phyloP scores from a whole-genome alignment of 805 yeast species.

The Yarrowia sp. region DNA sequence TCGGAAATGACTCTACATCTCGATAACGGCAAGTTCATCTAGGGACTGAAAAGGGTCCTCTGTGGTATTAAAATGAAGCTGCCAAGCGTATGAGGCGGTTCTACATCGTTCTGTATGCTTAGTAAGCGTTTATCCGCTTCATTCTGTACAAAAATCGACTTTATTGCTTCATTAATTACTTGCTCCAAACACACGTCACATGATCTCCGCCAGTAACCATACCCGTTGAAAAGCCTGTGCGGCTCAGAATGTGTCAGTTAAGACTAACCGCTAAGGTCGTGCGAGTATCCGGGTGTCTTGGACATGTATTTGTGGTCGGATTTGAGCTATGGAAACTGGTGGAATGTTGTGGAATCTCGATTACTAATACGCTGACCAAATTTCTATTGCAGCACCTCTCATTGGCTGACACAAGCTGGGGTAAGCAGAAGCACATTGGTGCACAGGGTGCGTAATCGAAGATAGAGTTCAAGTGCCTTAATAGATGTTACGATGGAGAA shows the following conservation, averaged over 20 bases:
- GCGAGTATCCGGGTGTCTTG: neutral
- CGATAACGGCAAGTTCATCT: neutral
- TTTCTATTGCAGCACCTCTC: neutral
- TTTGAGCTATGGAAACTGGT: neutral
- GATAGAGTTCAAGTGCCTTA: neutral
- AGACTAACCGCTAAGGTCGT: constrained; percentile 9
- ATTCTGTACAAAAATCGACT: no score
- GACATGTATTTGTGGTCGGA: neutral
- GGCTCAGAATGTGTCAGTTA: neutral
- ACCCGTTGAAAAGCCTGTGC: neutral
- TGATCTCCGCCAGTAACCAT: constrained; percentile 10
- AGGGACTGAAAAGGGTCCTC: neutral
- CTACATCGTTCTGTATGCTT: neutral
- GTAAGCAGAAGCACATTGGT: neutral
- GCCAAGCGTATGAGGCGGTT: neutral
- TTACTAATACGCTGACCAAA: constrained; percentile 4
- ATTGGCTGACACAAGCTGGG: constrained; percentile 13
- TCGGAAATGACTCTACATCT: constrained; percentile 28
- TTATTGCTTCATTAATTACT: no score
- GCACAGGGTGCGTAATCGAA: neutral
- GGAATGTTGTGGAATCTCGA: neutral
- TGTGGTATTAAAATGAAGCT: neutral
- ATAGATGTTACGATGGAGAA: no score
- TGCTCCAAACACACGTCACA: neutral
- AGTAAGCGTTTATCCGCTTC: neutral